Conservation (phyloP, 495 filamentous ascomycete genomes). For the Pseudoneurospora amorphoporcata region DNA sequence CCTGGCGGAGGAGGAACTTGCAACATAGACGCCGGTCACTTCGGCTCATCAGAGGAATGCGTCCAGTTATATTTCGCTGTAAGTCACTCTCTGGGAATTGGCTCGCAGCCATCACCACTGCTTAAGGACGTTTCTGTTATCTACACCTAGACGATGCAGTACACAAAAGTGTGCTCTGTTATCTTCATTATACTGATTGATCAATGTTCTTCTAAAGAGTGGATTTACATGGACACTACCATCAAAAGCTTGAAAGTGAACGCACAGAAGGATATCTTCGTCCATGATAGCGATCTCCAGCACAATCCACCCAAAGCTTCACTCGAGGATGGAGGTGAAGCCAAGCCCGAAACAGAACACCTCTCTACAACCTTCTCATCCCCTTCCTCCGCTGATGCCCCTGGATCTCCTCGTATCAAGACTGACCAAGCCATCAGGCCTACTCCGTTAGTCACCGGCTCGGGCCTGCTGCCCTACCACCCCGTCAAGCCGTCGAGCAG, state of each 20-base stretch:
- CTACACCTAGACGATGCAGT: not conserved
- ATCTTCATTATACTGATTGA: not conserved
- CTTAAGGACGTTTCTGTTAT: not conserved
- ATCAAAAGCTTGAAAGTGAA: not conserved
- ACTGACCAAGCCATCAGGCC: not conserved
- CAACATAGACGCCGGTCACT: not conserved
- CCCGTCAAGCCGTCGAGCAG: not conserved
- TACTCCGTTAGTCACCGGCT: not conserved
- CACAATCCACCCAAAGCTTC: not conserved
- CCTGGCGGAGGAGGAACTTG: not conserved
- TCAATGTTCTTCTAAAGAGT: not conserved
- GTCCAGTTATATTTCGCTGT: not conserved
- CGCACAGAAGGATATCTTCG: not conserved
- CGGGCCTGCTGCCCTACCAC: not conserved
- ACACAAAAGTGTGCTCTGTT: not conserved
- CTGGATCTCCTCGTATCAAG: not conserved
- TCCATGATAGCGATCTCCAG: not conserved
- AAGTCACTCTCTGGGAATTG: not conserved
- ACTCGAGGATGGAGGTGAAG: not conserved
- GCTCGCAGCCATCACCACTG: not conserved
- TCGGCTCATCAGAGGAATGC: not conserved
- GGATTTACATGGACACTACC: not conserved
- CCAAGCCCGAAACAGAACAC: not conserved
- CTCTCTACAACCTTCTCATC: not conserved
- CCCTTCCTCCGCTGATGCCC: not conserved